phyloP scores from a whole-genome alignment of 2,329 filamentous ascomycete species.

The Ilyonectria sp. region DNA sequence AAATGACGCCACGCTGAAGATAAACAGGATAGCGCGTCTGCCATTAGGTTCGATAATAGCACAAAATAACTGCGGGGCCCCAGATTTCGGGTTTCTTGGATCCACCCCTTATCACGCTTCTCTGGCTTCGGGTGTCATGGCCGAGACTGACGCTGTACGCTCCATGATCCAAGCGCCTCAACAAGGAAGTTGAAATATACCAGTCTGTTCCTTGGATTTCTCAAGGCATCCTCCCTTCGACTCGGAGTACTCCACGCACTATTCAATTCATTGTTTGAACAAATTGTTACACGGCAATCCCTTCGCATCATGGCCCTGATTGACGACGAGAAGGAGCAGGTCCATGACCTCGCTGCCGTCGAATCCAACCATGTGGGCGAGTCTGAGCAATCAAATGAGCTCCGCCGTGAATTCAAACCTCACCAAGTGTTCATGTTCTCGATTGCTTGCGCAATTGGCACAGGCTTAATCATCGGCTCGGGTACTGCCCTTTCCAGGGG shows the following conservation, averaged over 20 bases:
- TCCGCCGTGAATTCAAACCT: conserved; percentile 43
- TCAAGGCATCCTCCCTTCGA: not conserved
- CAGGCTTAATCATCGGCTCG: conserved; percentile 66
- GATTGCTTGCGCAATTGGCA: conserved; percentile 57
- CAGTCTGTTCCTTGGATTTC: not conserved
- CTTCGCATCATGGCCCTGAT: not conserved
- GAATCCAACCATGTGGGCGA: conserved; percentile 2
- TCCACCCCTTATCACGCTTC: not conserved
- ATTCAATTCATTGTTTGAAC: not conserved
- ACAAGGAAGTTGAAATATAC: not conserved
- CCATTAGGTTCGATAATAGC: not conserved
- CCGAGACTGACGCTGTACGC: not conserved
- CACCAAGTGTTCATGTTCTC: conserved; percentile 56
- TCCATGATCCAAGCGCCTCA: not conserved
- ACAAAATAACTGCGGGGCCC: not conserved
- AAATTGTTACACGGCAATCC: not conserved
- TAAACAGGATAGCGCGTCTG: not conserved
- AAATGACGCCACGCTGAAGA: not conserved
- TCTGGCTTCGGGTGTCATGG: not conserved
- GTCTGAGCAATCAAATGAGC: conserved; percentile 14
- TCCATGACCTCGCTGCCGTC: not conserved
- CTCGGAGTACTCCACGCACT: not conserved
- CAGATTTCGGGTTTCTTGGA: not conserved
- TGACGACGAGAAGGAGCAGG: conserved; percentile 9
- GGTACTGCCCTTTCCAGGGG: conserved; percentile 64